Evolutionary conservation across 139 green algal genomes (phyloP), one percentile per base, ranked within the genome.

Genomic region (Coelastrella sp.): DNA sequence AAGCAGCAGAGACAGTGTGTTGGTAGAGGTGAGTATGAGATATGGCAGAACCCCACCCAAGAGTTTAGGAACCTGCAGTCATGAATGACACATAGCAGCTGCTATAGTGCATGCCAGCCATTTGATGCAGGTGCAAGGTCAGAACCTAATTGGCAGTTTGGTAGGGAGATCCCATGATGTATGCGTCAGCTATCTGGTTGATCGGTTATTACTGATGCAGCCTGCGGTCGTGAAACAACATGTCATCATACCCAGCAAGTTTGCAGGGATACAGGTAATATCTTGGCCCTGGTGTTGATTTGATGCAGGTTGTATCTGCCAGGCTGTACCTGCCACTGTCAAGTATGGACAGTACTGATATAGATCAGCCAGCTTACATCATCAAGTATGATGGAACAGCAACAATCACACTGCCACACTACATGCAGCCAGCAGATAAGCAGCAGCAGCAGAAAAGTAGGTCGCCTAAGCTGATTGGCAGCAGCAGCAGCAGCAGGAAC

Each of bases 21-120:
- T 78, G 41, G 63, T 77, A n/a, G 73, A 79, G 43, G 41, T 89
- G 69, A 37, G 76, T 71, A n/a, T n/a, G n/a, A n/a, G n/a, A n/a
- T n/a, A n/a, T n/a, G n/a, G n/a, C n/a, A n/a, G n/a, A n/a, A n/a
- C n/a, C n/a, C n/a, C n/a, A n/a, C n/a, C n/a, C n/a, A n/a, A n/a
- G n/a, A n/a, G n/a, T n/a, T n/a, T n/a, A n/a, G n/a, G n/a, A n/a
- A n/a, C n/a, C n/a, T n/a, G n/a, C n/a, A n/a, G n/a, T 23, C 59
- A 30, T 32, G 23, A 67, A 17, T 13, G 19, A 67, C 59, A 67
- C 3, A 30, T 23, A 67, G 23, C 59, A 30, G 25, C 59, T 23
- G 8, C 21, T n/a, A n/a, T n/a, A n/a, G n/a, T n/a, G n/a, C n/a
- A n/a, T n/a, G n/a, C n/a, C n/a, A n/a, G n/a, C n/a, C n/a, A n/a